Evolutionary conservation across 495 filamentous ascomycete genomes (phyloP), one percentile per base, ranked within the genome.

Genomic region (Aspergillus ostianus): DNA sequence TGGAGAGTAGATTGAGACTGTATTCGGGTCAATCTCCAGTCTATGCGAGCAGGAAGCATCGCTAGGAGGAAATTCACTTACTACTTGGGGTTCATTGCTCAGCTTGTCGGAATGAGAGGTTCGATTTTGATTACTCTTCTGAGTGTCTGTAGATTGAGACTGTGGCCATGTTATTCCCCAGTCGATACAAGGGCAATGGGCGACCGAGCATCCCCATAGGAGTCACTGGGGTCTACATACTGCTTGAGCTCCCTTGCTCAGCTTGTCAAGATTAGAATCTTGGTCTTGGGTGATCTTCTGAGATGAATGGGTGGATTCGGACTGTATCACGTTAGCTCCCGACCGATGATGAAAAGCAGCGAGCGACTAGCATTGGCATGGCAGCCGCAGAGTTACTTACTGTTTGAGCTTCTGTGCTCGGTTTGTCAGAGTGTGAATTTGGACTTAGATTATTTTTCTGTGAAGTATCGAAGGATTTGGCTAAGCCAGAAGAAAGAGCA

Each of bases 1-100:
- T 60, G 58, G 19, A 64, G 27, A 20, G 56, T 67, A 15, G 57
- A 55, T 46, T 61, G 62, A 21, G 60, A 53, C 41, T 58, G 52
- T 10, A 41, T 1, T 15, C 36, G 13, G 13, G 3, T 41, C 12
- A 41, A 12, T 41, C 5, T 17, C 36, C 2, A 5, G 2, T 36
- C 32, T 8, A 36, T 36, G 32, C 29, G 30, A 12, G 7, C 30
- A 32, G 8, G 1, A 1, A 12, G 7, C 30, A 17, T 10, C 13
- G 13, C 13, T 8, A 15, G 10, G 12, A 41, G 3, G 3, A 41
- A 41, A 1, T 8, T 17, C 10, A 41, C 36, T 41, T 41, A 41
- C 36, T 17, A 12, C 13, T 41, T 41, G 36, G 36, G 57, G 21
- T 15, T 58, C 62, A 3, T 36, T 23, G 44, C 57, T 49, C n/a